These are phyloP conservation scores for Theobroma grandiflorum DNA, from an alignment of 441 rosid species.

Conservation along the genomic window DNA sequence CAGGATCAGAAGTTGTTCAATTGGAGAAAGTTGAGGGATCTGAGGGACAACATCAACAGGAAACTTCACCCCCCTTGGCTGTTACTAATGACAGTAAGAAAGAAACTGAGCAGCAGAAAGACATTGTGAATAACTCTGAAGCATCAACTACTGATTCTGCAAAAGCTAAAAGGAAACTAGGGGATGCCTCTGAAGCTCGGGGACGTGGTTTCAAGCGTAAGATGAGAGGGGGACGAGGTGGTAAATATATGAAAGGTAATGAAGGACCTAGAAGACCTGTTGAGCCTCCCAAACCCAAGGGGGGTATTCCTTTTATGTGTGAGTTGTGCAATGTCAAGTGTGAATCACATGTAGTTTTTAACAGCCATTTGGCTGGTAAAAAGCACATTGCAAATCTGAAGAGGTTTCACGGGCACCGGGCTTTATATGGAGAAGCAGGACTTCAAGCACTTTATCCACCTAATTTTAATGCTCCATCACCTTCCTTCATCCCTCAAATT, in stretches of 20 bases:
- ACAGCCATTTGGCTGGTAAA: constrained; percentile 47
- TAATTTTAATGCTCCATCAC: constrained; percentile 28
- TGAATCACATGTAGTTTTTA: constrained; percentile 41
- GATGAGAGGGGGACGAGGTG: constrained; percentile 38
- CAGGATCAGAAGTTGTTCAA: constrained; percentile 21
- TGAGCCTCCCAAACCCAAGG: constrained; percentile 39
- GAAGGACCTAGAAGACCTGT: constrained; percentile 36
- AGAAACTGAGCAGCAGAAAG: constrained; percentile 30
- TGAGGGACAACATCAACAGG: constrained; percentile 22
- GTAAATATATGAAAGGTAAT: constrained; percentile 35
- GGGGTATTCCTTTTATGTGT: constrained; percentile 37
- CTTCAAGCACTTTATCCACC: constrained; percentile 41
- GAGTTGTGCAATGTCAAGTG: constrained; percentile 49
- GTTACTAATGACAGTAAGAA: constrained; percentile 24
- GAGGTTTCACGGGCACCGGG: constrained; percentile 39
- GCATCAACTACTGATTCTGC: constrained; percentile 22
- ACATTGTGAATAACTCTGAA: constrained; percentile 15
- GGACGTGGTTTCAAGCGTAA: constrained; percentile 35
- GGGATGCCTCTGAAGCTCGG: constrained; percentile 30
- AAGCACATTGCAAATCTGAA: constrained; percentile 43
- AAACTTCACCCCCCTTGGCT: constrained; percentile 12
- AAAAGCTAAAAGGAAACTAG: constrained; percentile 31
- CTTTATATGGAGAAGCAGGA: constrained; percentile 38
- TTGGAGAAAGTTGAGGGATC: constrained; percentile 26
- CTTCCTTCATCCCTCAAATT: constrained; percentile 35